Percentiles rank a stretch among this genome's conserved stretches.
phyloP scores from a whole-genome alignment of 1,139 yeast genomes.

The Hemisphaericaspora subhashii region DNA sequence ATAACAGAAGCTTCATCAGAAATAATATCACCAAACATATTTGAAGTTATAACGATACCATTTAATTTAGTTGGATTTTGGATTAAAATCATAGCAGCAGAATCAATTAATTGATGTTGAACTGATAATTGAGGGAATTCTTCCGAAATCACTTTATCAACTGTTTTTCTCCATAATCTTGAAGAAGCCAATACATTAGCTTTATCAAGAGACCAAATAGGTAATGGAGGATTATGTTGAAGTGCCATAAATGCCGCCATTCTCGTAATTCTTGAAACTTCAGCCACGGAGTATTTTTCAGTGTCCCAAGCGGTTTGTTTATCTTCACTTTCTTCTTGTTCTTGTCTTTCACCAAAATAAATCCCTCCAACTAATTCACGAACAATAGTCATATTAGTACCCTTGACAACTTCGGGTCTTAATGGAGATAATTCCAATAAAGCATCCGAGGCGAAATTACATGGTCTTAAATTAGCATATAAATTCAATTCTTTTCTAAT shows the following conservation, averaged over 20 bases:
- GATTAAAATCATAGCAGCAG: slow-evolving; percentile 96
- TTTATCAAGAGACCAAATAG: slow-evolving; percentile 94
- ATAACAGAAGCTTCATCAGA: slow-evolving; percentile 97
- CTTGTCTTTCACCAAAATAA: slow-evolving; percentile 92
- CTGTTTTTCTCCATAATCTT: slow-evolving; percentile 93
- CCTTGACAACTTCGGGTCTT: slow-evolving; percentile 78
- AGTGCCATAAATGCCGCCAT: slow-evolving; percentile 98
- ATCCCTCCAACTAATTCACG: slow-evolving; percentile 98
- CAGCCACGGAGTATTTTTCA: slow-evolving; percentile 85
- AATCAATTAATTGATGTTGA: slow-evolving; percentile 94
- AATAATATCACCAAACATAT: slow-evolving; percentile 97
- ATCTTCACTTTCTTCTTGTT: slow-evolving; percentile 78
- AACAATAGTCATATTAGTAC: slow-evolving; percentile 88
- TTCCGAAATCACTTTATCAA: slow-evolving; percentile 73
- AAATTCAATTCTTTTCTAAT: slow-evolving; percentile 91
- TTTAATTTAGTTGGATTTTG: slow-evolving; percentile 87
- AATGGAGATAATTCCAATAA: slow-evolving; percentile 85
- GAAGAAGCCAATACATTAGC: slow-evolving; percentile 97
- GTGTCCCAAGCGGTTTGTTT: slow-evolving; percentile 81
- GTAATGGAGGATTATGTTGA: slow-evolving; percentile 89
- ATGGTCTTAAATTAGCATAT: slow-evolving; percentile 95
- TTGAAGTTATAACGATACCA: slow-evolving; percentile 88
- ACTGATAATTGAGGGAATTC: slow-evolving; percentile 88
- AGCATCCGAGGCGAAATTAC: slow-evolving; percentile 88
- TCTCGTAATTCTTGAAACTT: slow-evolving; percentile 91